Evolutionary conservation across 2,329 filamentous ascomycete genomes (phyloP), one percentile per base, ranked within the genome.

Genomic region (Alternaria ethzedia): DNA sequence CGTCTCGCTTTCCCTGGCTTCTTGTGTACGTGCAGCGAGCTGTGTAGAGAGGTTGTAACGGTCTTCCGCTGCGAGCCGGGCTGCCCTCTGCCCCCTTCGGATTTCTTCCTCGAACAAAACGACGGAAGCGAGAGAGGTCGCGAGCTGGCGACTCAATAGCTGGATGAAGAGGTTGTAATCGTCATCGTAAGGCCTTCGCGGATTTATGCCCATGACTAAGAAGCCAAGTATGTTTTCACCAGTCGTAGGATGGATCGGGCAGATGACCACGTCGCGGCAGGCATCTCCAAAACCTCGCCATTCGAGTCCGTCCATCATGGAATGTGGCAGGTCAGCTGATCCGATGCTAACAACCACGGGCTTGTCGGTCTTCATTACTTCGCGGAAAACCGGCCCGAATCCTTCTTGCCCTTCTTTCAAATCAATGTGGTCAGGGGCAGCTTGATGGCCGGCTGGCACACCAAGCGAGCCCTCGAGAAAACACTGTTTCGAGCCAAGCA

Each of bases 91-190:
- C 1, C 91, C 90, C 64, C 91, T 86, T 62, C 87, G 87, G 67
- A 95, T 94, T 75, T 96, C 92, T 69, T 95, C 92, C 75, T 95
- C 92, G 61, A 94, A 94, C 2, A 96, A 80, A 0, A 94, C 91
- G 0, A 94, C 92, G 0, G 91, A 94, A 1, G 92, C 92, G 77
- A 95, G 86, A 0, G 91, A 93, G 0, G 92, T 95, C 9, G 90
- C 91, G 9, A 95, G 83, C 75, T 95, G 92, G 21, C 91, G 86
- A 50, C 89, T 90, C 6, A 95, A 81, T 1, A 95, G 84, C 70
- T 91, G 89, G 41, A 95, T 85, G 71, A 95, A 96, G 0, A 95
- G 83, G 65, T 88, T 87, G 73, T 95, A 96, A 68, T 95, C 92
- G 41, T 91, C 89, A 70, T 96, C 91, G 70, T 92, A 96, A 0